These are phyloP conservation scores for Fagus crenata DNA, from an alignment of 306 rosid genomes.

Conservation along the genomic window DNA sequence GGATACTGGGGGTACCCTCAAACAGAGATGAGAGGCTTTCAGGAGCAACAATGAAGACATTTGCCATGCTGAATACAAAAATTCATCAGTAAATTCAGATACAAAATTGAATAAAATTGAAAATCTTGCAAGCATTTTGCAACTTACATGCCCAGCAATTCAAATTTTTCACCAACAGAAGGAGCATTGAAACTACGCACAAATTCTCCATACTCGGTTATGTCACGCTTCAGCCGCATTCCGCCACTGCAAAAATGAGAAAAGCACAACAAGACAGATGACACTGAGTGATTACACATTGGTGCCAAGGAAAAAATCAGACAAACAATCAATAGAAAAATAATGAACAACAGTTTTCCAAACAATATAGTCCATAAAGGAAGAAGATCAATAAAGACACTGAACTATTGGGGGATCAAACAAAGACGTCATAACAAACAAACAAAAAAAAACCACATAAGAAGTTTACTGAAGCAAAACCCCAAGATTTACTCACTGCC, in stretches of 20 bases:
- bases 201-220: constrained; percentile 95
- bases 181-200: constrained; percentile 90
- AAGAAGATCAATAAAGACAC: neutral
- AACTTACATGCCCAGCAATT: constrained; percentile 95
- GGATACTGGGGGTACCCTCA: constrained; percentile 96
- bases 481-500: no score
- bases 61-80: constrained; percentile 73
- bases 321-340: neutral
- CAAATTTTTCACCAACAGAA: constrained; percentile 87
- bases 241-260: constrained; percentile 67
- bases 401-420: neutral
- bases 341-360: neutral
- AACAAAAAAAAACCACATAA: no score
- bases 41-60: constrained; percentile 97
- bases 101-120: constrained; percentile 11
- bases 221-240: constrained; percentile 94
- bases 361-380: neutral
- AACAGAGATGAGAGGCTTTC: constrained; percentile 90
- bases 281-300: neutral
- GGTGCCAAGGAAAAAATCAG: neutral
- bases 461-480: no score
- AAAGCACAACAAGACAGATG: constrained; percentile 23
- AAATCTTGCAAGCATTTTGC: constrained; percentile 12
- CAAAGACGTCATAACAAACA: neutral
- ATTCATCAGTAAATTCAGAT: constrained; percentile 31